Evolutionary conservation across 164 flowering plant species (phyloP), one percentile per base, ranked within the genome.

Genomic region (Annona cherimola): DNA sequence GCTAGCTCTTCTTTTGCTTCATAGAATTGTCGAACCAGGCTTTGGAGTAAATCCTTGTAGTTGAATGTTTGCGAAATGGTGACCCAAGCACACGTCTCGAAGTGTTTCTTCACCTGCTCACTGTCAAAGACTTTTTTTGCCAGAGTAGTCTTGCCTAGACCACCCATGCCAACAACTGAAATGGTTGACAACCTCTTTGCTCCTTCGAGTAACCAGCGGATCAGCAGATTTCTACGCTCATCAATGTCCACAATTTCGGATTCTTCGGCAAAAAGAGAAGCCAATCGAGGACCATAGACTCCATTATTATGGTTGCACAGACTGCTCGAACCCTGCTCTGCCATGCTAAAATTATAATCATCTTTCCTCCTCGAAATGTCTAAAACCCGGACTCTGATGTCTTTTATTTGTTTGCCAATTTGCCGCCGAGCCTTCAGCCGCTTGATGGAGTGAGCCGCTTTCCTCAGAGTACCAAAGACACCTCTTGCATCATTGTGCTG

Each of bases 201-300:
- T 6, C 16, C 18, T 78, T 79, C 40, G 83, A 60, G 84, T 85
- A 83, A 4, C 69, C 18, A 42, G 18, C 42, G 50, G 11, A 16
- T 19, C 43, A 66, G 8, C 19, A n/a, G 35, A 16, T 66, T 66
- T 43, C 16, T 19, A 4, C 14, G 55, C 6, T 66, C 12, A 4
- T n/a, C 69, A 6, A 66, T 66, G 20, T 54, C 69, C 26, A 66
- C 69, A 18, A 66, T 16, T 3, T 66, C 69, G 1, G 9, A 20
- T 66, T 14, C 69, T 9, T 42, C 43, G 11, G 3, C 11, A 16
- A 42, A 18, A 66, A 3, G 35, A 9, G 46, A 42, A 44, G 12
- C 4, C 3, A 8, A 16, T 16, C 45, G 19, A 39, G 42, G 67
- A 64, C 41, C 43, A 3, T 39, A 14, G 7, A 26, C 42, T 64